Conservation (phyloP, 179 eudicot species). For the Carnegiea gigantea region DNA sequence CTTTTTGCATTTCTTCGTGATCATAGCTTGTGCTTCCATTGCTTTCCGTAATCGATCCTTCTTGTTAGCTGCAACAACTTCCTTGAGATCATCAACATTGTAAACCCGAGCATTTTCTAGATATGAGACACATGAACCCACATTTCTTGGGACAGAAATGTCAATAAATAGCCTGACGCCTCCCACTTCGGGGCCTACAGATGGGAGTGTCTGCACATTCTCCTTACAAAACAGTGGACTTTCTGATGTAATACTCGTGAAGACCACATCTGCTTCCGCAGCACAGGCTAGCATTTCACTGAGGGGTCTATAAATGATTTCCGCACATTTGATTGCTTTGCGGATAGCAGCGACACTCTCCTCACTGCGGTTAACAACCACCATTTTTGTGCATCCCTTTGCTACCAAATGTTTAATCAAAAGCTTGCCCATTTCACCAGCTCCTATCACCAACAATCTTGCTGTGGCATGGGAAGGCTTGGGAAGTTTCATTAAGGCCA, state of each 20-base stretch:
- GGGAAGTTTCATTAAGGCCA: slow-evolving; percentile 41
- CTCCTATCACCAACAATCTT: slow-evolving; percentile 45
- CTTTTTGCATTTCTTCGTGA: slow-evolving; percentile 35
- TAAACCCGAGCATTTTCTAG: slow-evolving; percentile 33
- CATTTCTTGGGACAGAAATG: slow-evolving; percentile 48
- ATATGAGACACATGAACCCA: slow-evolving; percentile 37
- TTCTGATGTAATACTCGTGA: slow-evolving; percentile 47
- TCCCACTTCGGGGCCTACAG: slow-evolving; percentile 37
- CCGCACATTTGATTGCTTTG: slow-evolving; percentile 30
- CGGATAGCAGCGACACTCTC: slow-evolving; percentile 44
- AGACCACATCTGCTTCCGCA: slow-evolving; percentile 42
- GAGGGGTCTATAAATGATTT: slow-evolving; percentile 44
- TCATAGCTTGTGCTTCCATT: slow-evolving; percentile 43
- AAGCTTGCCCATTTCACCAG: slow-evolving; percentile 52
- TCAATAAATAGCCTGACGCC: slow-evolving; percentile 43
- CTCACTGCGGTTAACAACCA: slow-evolving; percentile 47
- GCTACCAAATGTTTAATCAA: slow-evolving; percentile 46
- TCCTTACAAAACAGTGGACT: slow-evolving; percentile 37
- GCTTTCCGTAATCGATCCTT: slow-evolving; percentile 33
- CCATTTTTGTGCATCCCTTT: slow-evolving; percentile 47
- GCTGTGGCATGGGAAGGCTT: slow-evolving; percentile 19
- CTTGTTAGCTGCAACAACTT: slow-evolving; percentile 34
- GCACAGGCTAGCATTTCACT: slow-evolving; percentile 39
- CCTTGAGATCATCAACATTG: slow-evolving; percentile 52
- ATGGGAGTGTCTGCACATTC: slow-evolving; percentile 36